phyloP scores from a whole-genome alignment of 345 rosid genomes.

The Eucalyptus pauciflora region DNA sequence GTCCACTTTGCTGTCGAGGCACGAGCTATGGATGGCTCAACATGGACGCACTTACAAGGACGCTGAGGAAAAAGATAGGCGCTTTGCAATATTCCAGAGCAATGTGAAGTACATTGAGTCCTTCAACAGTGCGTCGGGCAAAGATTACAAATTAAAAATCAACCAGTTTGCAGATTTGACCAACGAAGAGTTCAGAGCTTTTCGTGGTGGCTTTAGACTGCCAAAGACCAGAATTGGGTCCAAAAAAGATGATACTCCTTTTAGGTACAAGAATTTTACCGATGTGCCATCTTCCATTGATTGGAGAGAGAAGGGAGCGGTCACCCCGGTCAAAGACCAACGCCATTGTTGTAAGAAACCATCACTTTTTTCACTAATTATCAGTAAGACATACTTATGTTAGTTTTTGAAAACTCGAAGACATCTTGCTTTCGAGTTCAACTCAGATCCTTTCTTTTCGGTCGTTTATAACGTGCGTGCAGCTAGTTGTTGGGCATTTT shows the following conservation, averaged over 20 bases:
- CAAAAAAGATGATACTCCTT: background rate
- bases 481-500: slow-evolving; percentile 81
- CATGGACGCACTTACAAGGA: slow-evolving; percentile 16
- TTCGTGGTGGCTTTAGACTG: slow-evolving; percentile 21
- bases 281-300: background rate
- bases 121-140: slow-evolving; percentile 13
- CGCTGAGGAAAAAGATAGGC: slow-evolving; percentile 6
- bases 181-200: slow-evolving; percentile 37
- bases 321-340: background rate
- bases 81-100: slow-evolving; percentile 24
- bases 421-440: background rate
- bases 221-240: background rate
- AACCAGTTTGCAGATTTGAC: slow-evolving; percentile 46
- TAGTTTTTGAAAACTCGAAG: background rate
- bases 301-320: slow-evolving; percentile 1
- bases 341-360: background rate
- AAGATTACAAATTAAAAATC: slow-evolving; percentile 33
- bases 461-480: background rate
- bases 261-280: background rate
- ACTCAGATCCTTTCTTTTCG: background rate
- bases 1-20: slow-evolving; percentile 7
- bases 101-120: slow-evolving; percentile 19
- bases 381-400: background rate
- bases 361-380: background rate
- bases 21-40: slow-evolving; percentile 20